phyloP scores from a whole-genome alignment of 441 rosid genomes.

The Syzygium syzygioides region DNA sequence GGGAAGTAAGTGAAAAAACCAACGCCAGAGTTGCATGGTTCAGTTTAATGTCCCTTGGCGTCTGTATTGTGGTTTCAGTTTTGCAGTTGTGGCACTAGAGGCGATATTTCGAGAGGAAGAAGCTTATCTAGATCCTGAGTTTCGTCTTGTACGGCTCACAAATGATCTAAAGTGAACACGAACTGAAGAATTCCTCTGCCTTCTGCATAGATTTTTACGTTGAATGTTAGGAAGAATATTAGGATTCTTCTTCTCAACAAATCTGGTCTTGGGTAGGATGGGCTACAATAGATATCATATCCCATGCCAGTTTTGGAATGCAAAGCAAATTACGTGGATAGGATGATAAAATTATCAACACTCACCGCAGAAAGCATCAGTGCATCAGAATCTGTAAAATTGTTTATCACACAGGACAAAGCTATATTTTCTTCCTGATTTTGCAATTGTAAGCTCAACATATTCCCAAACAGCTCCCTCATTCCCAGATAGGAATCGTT shows the following conservation, averaged over 20 bases:
- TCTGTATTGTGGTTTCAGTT: conserved; percentile 50
- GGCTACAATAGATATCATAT: background rate
- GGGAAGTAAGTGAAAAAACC: conserved; percentile 74
- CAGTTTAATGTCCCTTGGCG: conserved; percentile 71
- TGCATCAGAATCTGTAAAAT: background rate
- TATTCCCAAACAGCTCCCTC: background rate
- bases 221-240: background rate
- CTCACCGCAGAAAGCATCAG: background rate
- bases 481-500: background rate
- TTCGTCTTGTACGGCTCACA: background rate
- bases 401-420: background rate
- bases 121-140: conserved; percentile 48
- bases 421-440: background rate
- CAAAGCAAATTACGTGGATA: background rate
- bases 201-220: background rate
- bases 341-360: background rate
- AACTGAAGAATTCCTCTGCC: background rate
- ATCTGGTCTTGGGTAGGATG: background rate
- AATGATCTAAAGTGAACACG: background rate
- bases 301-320: background rate
- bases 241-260: background rate
- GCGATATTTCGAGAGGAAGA: conserved; percentile 62
- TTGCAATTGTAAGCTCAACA: background rate
- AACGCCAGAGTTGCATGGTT: conserved; percentile 80
- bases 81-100: conserved; percentile 64